Evolutionary conservation across 495 filamentous ascomycete species (phyloP).

Genomic region (Letharia columbiana): DNA sequence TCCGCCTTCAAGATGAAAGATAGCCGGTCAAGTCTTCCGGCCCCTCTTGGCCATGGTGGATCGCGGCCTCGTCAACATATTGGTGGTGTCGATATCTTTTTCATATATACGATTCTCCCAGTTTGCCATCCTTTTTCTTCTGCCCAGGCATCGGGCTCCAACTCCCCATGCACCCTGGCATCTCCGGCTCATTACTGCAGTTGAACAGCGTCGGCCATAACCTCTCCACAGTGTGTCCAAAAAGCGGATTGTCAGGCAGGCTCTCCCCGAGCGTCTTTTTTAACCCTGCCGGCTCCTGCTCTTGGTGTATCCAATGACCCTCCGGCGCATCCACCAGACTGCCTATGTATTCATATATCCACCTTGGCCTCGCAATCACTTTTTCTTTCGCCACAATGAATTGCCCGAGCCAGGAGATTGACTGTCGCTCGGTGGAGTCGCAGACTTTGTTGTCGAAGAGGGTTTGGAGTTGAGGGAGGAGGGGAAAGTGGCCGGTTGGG

Average conservation of each 20-base stretch:
- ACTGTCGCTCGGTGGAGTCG: slow-evolving; percentile 1
- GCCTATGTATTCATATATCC: slow-evolving; percentile 16
- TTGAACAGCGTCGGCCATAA: slow-evolving; percentile 14
- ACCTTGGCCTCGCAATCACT: slow-evolving; percentile 4
- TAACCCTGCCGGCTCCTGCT: slow-evolving; percentile 8
- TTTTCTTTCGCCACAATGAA: slow-evolving; percentile 12
- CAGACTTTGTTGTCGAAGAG: slow-evolving; percentile 10
- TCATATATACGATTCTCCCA: neutral
- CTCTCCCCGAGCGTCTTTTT: slow-evolving; percentile 6
- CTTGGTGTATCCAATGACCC: slow-evolving; percentile 14
- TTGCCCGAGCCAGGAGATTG: slow-evolving; percentile 9
- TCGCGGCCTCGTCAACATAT: neutral
- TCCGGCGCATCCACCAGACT: slow-evolving; percentile 12
- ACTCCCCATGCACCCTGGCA: slow-evolving; percentile 4
- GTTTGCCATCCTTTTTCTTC: neutral
- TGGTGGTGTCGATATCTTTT: too few species aligned
- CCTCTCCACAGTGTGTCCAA: slow-evolving; percentile 16
- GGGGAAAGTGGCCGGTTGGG: slow-evolving; percentile 8
- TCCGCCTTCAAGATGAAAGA: neutral
- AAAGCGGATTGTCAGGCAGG: slow-evolving; percentile 14
- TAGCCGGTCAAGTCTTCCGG: neutral
- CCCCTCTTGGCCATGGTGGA: neutral
- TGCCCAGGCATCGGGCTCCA: slow-evolving; percentile 3
- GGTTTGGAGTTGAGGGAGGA: slow-evolving; percentile 10
- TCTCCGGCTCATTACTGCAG: slow-evolving; percentile 4